phyloP scores from a whole-genome alignment of 345 rosid genomes.

The Eucalyptus rudis region DNA sequence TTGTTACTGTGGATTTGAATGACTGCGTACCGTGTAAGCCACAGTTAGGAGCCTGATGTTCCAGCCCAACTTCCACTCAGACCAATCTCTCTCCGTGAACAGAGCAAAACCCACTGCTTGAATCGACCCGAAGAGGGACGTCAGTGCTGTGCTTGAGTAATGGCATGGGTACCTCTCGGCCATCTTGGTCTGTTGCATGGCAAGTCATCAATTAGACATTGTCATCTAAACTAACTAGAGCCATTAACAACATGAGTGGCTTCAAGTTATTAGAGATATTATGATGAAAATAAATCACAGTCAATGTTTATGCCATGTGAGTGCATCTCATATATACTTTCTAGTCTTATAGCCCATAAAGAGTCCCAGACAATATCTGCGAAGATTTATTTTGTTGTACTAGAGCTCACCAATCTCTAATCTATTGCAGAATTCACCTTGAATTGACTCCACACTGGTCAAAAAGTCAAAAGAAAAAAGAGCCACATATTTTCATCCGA shows the following conservation, averaged over 20 bases:
- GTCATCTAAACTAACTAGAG: not conserved
- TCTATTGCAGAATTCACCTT: not conserved
- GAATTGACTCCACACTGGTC: not conserved
- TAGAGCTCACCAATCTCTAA: not conserved
- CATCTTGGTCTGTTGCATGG: constrained; percentile 25
- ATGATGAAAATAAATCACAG: not conserved
- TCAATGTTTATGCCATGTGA: not conserved
- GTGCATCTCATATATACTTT: not conserved
- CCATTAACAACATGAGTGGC: not conserved
- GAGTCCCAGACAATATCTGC: not conserved
- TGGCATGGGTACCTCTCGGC: constrained; percentile 23
- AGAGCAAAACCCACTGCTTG: constrained; percentile 21
- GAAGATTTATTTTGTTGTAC: not conserved
- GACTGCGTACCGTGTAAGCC: constrained; percentile 1
- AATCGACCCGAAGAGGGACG: constrained; percentile 25
- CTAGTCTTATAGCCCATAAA: not conserved
- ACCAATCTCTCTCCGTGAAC: constrained; percentile 26
- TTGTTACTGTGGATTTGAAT: not conserved
- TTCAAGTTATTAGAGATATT: not conserved
- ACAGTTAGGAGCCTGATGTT: constrained; percentile 30
- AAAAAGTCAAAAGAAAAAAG: not conserved
- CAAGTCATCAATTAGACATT: not conserved
- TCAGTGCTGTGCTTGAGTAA: constrained; percentile 35
- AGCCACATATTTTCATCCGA: not conserved
- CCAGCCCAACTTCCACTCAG: constrained; percentile 52